Evolutionary conservation across 805 yeast genomes (phyloP).

Genomic region (Yamadazyma sp.): DNA sequence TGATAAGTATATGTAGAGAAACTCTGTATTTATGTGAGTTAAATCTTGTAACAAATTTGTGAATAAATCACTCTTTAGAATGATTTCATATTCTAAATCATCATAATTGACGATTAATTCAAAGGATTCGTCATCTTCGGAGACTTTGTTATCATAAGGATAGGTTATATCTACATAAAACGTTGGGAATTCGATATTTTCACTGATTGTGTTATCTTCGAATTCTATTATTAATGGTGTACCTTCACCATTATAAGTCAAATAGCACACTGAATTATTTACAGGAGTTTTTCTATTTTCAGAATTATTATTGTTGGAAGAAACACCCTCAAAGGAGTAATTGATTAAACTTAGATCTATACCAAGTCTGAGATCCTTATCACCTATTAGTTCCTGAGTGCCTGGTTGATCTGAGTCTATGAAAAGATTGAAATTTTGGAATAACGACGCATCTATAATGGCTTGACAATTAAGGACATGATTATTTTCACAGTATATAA

Average conservation of each 20-base stretch:
- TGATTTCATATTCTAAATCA: constrained; percentile 32
- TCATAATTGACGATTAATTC: constrained; percentile 24
- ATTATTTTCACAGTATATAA: constrained; percentile 33
- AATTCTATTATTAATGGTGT: constrained; percentile 37
- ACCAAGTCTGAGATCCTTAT: constrained; percentile 23
- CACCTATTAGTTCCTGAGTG: constrained; percentile 5
- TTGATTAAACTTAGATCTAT: constrained; percentile 33
- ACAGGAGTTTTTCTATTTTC: no score
- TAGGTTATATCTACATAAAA: constrained; percentile 29
- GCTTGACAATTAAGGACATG: constrained; percentile 34
- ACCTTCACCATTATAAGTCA: constrained; percentile 39
- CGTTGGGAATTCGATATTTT: constrained; percentile 40
- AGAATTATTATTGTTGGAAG: constrained; percentile 15
- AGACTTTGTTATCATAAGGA: constrained; percentile 20
- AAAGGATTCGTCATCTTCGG: constrained; percentile 15
- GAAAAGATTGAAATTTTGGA: constrained; percentile 24
- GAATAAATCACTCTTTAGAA: constrained; percentile 37
- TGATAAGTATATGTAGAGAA: constrained; percentile 30
- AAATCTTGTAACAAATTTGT: constrained; percentile 35
- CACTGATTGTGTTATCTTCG: constrained; percentile 39
- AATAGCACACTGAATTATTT: constrained; percentile 30
- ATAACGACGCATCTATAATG: constrained; percentile 35
- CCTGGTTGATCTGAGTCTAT: neutral
- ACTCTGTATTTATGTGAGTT: constrained; percentile 32
- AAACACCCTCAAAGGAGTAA: constrained; percentile 34